These are phyloP conservation scores for Salvia sclarea DNA, from an alignment of 305 asterid species.

Conservation along the genomic window DNA sequence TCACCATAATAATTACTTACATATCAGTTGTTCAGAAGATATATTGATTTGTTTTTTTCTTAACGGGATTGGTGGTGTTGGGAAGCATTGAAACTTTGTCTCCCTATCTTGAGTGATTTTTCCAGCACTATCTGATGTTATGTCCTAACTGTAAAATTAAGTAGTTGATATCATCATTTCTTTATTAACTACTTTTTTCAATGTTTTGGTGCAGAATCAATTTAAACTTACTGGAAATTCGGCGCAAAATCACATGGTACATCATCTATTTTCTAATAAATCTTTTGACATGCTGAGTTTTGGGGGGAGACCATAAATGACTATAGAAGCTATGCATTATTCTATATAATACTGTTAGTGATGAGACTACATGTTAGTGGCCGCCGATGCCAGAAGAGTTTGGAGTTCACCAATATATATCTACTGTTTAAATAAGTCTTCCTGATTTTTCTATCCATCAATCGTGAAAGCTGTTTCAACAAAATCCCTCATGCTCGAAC, in stretches of 20 bases:
- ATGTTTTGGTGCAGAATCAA: slow-evolving; percentile 49
- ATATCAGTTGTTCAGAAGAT: not conserved
- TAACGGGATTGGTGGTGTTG: not conserved
- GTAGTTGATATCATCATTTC: not conserved
- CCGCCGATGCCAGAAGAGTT: not conserved
- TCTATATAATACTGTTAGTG: not conserved
- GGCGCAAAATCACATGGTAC: slow-evolving; percentile 43
- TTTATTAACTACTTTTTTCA: not conserved
- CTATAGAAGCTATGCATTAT: not conserved
- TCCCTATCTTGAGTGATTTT: not conserved
- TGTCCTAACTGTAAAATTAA: not conserved
- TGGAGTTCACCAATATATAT: slow-evolving; percentile 18
- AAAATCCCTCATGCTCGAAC: not conserved
- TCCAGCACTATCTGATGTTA: not conserved
- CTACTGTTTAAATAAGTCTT: not conserved
- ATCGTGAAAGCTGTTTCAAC: not conserved
- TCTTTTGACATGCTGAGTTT: not conserved
- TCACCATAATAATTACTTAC: not conserved
- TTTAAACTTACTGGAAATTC: slow-evolving; percentile 46
- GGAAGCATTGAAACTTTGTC: not conserved
- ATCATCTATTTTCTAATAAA: slow-evolving; percentile 14
- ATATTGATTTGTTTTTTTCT: not conserved
- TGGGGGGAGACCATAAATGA: not conserved
- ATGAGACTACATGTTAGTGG: not conserved
- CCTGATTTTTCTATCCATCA: not conserved